phyloP scores from a whole-genome alignment of 495 filamentous ascomycete species.

The Aspergillus heteromorphus region DNA sequence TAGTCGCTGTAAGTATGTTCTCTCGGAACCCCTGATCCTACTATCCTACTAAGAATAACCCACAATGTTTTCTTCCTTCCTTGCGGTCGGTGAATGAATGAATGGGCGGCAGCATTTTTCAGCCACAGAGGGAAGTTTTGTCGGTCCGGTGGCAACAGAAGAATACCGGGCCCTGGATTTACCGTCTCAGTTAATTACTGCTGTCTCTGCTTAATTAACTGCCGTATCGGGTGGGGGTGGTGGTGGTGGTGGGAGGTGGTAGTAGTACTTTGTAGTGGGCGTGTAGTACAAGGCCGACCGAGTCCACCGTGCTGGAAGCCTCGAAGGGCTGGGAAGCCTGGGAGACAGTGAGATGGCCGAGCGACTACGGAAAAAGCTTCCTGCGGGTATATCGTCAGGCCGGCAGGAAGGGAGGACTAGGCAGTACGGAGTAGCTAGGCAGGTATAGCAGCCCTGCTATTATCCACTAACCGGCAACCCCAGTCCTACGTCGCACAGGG shows the following conservation, averaged over 20 bases:
- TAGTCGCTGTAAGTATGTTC: too few relatives aligned
- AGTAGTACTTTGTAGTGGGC: too few relatives aligned
- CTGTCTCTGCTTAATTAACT: not conserved
- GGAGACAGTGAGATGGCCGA: too few relatives aligned
- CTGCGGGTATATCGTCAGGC: not conserved
- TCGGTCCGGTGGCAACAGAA: not conserved
- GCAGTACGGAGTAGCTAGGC: too few relatives aligned
- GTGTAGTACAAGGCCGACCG: not conserved
- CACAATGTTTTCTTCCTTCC: not conserved
- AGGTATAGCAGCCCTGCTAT: not conserved
- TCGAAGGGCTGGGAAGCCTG: too few relatives aligned
- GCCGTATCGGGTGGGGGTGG: not conserved
- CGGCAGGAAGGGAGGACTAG: too few relatives aligned
- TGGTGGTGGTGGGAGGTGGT: too few relatives aligned
- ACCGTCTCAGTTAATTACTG: not conserved
- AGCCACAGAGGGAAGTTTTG: not conserved
- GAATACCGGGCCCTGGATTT: not conserved
- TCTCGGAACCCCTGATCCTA: too few relatives aligned
- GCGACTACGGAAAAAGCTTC: not conserved
- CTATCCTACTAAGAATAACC: not conserved
- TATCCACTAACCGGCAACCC: not conserved
- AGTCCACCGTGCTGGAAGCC: not conserved
- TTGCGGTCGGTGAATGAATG: too few relatives aligned
- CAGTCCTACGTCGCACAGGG: conserved; percentile 1
- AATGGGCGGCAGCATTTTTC: not conserved